Evolutionary conservation across 257 asterid genomes (phyloP).

Genomic region (Scutellaria barbata): DNA sequence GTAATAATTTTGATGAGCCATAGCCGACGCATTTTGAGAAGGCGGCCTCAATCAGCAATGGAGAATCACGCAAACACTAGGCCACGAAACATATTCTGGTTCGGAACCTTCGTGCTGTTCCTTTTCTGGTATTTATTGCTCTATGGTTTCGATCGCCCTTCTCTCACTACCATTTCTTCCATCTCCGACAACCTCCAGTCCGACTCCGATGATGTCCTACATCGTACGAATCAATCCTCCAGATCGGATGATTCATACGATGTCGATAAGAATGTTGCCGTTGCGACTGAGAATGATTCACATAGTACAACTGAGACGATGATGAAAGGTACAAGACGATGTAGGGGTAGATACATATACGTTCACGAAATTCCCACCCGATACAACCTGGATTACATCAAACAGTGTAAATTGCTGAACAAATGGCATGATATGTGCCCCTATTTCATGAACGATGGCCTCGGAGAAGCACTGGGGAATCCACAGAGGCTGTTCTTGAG

Average conservation of each 20-base stretch:
- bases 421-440: slow-evolving; percentile 80
- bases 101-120: slow-evolving; percentile 51
- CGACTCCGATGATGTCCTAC: not conserved
- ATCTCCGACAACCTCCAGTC: slow-evolving; percentile 37
- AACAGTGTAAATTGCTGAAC: slow-evolving; percentile 55
- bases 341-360: slow-evolving; percentile 64
- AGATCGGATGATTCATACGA: not conserved
- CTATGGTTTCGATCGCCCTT: slow-evolving; percentile 65
- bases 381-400: slow-evolving; percentile 58
- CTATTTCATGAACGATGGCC: slow-evolving; percentile 64
- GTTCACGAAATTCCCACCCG: slow-evolving; percentile 62
- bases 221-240: not conserved
- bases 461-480: slow-evolving; percentile 65
- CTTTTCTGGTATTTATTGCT: slow-evolving; percentile 71
- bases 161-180: slow-evolving; percentile 46
- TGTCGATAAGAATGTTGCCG: too few relatives aligned
- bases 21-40: slow-evolving; percentile 26
- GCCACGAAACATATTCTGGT: slow-evolving; percentile 62
- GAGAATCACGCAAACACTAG: slow-evolving; percentile 41
- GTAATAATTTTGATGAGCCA: slow-evolving; percentile 40
- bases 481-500: slow-evolving; percentile 52
- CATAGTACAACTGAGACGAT: not conserved
- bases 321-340: slow-evolving; percentile 16
- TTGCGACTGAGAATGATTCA: not conserved
- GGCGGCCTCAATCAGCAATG: slow-evolving; percentile 40